A percentile compares a stretch with the other conserved stretches of the same genome.
Evolutionary conservation across 768 basidiomycete species (phyloP).

Genomic region (Mycena capillaripes): DNA sequence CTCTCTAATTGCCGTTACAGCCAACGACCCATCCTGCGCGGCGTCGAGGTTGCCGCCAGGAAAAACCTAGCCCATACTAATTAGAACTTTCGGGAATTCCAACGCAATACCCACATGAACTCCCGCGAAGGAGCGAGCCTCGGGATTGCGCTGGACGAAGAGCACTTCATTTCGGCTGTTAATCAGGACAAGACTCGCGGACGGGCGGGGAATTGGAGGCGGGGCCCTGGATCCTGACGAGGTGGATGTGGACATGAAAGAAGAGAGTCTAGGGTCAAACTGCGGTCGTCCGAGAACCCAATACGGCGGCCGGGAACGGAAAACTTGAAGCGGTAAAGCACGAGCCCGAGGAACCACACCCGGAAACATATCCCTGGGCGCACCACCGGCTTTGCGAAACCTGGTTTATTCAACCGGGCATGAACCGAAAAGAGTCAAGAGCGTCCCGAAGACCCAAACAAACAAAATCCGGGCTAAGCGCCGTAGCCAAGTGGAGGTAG

Average conservation of each 20-base stretch:
- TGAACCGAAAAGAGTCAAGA: background rate
- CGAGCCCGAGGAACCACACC: background rate
- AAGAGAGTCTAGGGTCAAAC: background rate
- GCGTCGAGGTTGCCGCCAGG: constrained; percentile 81
- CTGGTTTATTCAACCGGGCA: constrained; percentile 3
- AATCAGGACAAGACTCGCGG: constrained; percentile 76
- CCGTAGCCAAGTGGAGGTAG: background rate
- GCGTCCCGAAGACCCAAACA: background rate
- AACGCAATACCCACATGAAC: constrained; percentile 65
- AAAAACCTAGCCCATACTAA: constrained; percentile 69
- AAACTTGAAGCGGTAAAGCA: background rate
- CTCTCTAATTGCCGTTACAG: constrained; percentile 79
- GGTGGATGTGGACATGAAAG: constrained; percentile 27
- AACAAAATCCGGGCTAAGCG: background rate
- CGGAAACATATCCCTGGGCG: background rate
- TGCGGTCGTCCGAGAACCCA: background rate
- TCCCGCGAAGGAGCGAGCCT: constrained; percentile 74
- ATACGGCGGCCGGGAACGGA: background rate
- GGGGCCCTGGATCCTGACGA: background rate
- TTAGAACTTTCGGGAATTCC: background rate
- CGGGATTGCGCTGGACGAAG: constrained; percentile 78
- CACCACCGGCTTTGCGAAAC: background rate
- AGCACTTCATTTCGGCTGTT: constrained; percentile 78
- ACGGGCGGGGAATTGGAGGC: constrained; percentile 62
- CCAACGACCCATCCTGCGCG: constrained; percentile 68